Evolutionary conservation across 345 rosid genomes (phyloP).

Genomic region (Ceriops zippeliana): DNA sequence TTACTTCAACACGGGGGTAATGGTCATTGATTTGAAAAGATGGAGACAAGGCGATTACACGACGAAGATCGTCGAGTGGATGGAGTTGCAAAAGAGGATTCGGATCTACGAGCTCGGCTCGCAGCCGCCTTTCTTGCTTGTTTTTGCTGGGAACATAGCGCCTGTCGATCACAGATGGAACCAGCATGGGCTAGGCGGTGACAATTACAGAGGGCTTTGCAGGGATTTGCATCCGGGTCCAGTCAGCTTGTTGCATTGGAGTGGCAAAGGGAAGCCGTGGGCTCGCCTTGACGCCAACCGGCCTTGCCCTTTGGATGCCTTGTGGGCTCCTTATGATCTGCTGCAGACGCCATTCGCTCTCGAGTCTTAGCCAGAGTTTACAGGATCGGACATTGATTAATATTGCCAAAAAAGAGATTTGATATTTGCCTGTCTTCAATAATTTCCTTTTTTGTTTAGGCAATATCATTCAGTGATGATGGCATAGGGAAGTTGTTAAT

Average conservation of each 20-base stretch:
- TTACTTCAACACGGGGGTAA: constrained; percentile 44
- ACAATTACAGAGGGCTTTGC: constrained; percentile 34
- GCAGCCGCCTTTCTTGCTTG: constrained; percentile 38
- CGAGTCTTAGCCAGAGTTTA: constrained; percentile 16
- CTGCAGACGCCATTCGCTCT: constrained; percentile 21
- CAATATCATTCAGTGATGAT: constrained; percentile 1
- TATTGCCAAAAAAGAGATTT: background rate
- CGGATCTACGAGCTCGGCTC: constrained; percentile 45
- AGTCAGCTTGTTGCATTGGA: constrained; percentile 44
- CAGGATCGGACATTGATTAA: background rate
- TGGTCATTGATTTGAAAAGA: constrained; percentile 33
- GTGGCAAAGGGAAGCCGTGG: constrained; percentile 48
- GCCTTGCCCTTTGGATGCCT: constrained; percentile 35
- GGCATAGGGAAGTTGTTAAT: constrained; percentile 11
- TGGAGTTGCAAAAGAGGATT: constrained; percentile 43
- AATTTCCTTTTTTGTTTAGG: too few species aligned
- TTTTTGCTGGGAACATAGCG: constrained; percentile 38
- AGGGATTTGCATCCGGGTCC: constrained; percentile 43
- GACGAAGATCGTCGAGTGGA: constrained; percentile 37
- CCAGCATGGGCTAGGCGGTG: constrained; percentile 45
- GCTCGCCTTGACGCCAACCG: constrained; percentile 28
- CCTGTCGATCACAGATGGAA: constrained; percentile 43
- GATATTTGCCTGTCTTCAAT: too few species aligned
- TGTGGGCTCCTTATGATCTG: constrained; percentile 46
- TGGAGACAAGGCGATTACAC: constrained; percentile 41